These are phyloP conservation scores for Mycena filopes DNA, from an alignment of 768 basidiomycete genomes.

Conservation along the genomic window DNA sequence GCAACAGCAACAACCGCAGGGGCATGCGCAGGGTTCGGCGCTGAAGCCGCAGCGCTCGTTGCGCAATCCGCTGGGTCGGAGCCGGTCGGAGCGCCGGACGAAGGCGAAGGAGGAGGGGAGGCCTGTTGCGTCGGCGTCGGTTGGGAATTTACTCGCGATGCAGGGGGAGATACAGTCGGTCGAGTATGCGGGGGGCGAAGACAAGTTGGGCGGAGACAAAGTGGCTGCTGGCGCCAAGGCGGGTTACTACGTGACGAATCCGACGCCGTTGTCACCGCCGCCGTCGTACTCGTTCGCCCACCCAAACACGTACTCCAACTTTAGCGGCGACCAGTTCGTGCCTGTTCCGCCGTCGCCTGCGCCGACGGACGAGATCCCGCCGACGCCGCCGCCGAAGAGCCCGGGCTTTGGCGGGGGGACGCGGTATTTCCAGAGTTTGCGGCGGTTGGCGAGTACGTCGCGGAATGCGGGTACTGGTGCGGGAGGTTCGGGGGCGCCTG, in stretches of 20 bases:
- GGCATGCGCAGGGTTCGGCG: not conserved
- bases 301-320: too few species aligned
- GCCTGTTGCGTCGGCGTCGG: slow-evolving; percentile 16
- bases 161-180: not conserved
- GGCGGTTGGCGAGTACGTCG: slow-evolving; percentile 57
- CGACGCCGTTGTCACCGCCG: too few species aligned
- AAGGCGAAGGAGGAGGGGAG: slow-evolving; percentile 1
- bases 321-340: not conserved
- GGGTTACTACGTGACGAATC: too few species aligned
- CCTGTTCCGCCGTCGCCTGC: not conserved
- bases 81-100: slow-evolving; percentile 25
- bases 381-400: slow-evolving; percentile 63
- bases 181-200: too few species aligned
- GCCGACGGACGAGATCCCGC: slow-evolving; percentile 37
- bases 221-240: too few species aligned
- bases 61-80: slow-evolving; percentile 33
- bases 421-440: slow-evolving; percentile 61
- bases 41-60: slow-evolving; percentile 20
- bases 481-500: slow-evolving; percentile 39
- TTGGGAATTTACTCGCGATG: slow-evolving; percentile 25
- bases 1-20: not conserved
- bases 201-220: too few species aligned
- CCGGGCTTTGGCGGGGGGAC: slow-evolving; percentile 42
- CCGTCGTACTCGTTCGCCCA: too few species aligned
- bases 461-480: slow-evolving; percentile 35